Percentiles rank a stretch among this genome's conserved stretches.
phyloP scores from a whole-genome alignment of 164 flowering plant genomes.

The Akebia trifoliata region DNA sequence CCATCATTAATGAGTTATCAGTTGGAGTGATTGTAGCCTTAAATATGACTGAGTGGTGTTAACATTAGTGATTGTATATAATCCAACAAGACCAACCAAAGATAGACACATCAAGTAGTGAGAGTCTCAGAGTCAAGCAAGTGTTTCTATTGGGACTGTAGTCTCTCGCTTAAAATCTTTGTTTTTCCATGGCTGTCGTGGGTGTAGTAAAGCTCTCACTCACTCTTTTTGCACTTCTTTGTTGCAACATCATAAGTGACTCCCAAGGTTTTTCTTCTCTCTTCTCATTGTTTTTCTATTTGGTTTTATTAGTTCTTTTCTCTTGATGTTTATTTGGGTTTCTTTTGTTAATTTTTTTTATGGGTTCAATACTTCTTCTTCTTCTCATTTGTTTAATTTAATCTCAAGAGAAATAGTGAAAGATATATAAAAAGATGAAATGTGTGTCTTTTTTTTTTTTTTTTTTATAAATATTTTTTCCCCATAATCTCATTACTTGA shows the following conservation, averaged over 20 bases:
- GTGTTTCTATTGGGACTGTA: not conserved
- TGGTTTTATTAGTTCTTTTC: not conserved
- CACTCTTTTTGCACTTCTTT: conserved; percentile 22
- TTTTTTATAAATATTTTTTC: too few species aligned
- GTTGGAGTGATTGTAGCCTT: conserved; percentile 5
- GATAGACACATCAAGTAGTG: conserved; percentile 31
- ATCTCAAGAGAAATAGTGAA: too few species aligned
- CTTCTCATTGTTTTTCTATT: conserved; percentile 3
- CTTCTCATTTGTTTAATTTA: too few species aligned
- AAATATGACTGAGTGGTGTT: not conserved
- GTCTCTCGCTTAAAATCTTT: conserved; percentile 1
- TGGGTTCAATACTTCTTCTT: not conserved
- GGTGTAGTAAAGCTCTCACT: conserved; percentile 24
- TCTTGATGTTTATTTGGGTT: not conserved
- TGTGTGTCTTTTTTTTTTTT: too few species aligned
- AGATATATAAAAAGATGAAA: too few species aligned
- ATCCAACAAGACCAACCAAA: conserved; percentile 44
- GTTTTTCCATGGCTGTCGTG: conserved; percentile 22
- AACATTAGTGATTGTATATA: conserved; percentile 19
- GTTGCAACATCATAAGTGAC: conserved; percentile 20
- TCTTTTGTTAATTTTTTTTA: not conserved
- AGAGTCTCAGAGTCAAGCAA: not conserved
- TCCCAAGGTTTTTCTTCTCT: conserved; percentile 27
- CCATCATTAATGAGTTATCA: conserved; percentile 20
- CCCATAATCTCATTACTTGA: too few species aligned